phyloP scores from a whole-genome alignment of 2,329 filamentous ascomycete species.

The Arthrobotrys iridis region DNA sequence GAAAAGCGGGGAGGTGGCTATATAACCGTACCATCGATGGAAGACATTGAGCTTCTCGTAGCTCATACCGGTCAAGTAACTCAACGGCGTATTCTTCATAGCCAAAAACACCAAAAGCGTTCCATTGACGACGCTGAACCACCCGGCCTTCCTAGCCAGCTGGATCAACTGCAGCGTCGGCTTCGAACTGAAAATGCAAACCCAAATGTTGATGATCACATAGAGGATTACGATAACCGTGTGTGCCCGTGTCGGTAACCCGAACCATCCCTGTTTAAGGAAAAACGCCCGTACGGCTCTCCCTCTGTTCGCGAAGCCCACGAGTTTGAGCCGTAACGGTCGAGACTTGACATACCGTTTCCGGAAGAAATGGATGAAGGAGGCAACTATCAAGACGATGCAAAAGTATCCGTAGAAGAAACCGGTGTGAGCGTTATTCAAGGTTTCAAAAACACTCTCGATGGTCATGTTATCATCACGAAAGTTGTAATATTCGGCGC shows the following conservation, averaged over 20 bases:
- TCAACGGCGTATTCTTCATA: conserved; percentile 54
- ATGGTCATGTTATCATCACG: conserved; percentile 45
- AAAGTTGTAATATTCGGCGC: conserved; percentile 37
- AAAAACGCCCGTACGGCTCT: conserved; percentile 31
- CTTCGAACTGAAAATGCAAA: conserved; percentile 45
- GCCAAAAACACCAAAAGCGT: conserved; percentile 52
- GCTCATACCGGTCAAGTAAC: conserved; percentile 47
- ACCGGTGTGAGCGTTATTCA: conserved; percentile 50
- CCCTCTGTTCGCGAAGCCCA: conserved; percentile 19
- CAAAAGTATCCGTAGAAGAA: conserved; percentile 52
- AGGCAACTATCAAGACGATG: conserved; percentile 29
- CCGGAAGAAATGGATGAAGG: conserved; percentile 37
- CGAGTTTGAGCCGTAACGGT: conserved; percentile 23
- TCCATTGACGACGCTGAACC: conserved; percentile 52
- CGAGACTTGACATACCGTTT: conserved; percentile 35
- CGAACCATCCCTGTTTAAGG: conserved; percentile 43
- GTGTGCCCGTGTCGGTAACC: conserved; percentile 47
- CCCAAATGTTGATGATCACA: conserved; percentile 44
- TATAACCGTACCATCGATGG: conserved; percentile 43
- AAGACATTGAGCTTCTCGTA: conserved; percentile 54
- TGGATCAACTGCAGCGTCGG: conserved; percentile 51
- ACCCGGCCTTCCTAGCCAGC: conserved; percentile 44
- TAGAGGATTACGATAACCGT: conserved; percentile 48
- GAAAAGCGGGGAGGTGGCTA: not conserved
- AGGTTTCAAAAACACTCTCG: conserved; percentile 50